phyloP scores from a whole-genome alignment of 768 basidiomycete species.

The Xerocomellus intermedius region DNA sequence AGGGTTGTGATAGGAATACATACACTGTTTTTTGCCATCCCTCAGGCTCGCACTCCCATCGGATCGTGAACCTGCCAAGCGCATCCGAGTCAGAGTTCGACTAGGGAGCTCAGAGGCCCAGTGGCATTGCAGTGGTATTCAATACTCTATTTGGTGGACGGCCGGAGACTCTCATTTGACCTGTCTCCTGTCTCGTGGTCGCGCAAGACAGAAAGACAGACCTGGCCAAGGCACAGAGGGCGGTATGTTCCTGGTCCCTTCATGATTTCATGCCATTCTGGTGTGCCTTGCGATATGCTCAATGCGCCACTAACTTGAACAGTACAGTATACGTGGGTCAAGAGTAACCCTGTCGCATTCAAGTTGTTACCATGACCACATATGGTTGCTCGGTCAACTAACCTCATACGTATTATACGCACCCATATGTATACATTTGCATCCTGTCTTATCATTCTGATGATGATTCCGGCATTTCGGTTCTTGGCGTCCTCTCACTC shows the following conservation, averaged over 20 bases:
- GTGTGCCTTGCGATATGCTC: neutral
- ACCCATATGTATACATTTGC: neutral
- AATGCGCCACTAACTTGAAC: neutral
- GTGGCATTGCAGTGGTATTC: neutral
- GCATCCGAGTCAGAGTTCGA: neutral
- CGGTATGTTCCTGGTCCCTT: neutral
- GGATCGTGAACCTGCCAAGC: neutral
- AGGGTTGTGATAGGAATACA: neutral
- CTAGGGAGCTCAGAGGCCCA: neutral
- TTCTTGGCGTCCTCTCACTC: neutral
- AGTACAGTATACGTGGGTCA: neutral
- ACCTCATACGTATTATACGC: neutral
- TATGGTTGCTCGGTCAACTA: neutral
- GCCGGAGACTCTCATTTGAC: neutral
- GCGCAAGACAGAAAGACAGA: neutral
- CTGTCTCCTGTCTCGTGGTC: neutral
- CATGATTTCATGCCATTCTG: neutral
- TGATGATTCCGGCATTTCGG: neutral
- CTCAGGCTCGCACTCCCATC: neutral
- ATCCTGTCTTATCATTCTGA: neutral
- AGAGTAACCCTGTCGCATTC: neutral
- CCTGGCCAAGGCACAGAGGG: neutral
- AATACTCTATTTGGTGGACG: neutral
- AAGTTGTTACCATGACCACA: neutral
- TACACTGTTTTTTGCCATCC: neutral